Percentiles rank a stretch among this genome's conserved stretches.
Evolutionary conservation across 495 filamentous ascomycete genomes (phyloP).

Genomic region (Xylaria castorea): DNA sequence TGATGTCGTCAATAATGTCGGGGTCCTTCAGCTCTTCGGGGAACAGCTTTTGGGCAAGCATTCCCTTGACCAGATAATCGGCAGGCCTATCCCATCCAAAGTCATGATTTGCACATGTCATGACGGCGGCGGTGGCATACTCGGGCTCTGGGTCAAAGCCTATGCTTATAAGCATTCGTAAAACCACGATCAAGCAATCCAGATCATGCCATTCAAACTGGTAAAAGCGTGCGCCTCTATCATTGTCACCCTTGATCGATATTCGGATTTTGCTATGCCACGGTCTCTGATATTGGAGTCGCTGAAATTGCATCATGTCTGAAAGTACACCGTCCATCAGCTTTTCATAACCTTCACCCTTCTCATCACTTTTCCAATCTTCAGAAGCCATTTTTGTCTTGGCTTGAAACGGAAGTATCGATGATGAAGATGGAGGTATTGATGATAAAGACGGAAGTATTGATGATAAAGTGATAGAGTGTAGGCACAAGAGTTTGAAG

Average conservation of each 20-base stretch:
- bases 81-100: background rate
- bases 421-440: too few species aligned
- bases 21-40: background rate
- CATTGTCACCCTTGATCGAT: background rate
- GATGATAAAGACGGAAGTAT: too few species aligned
- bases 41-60: background rate
- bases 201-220: slow-evolving; percentile 8
- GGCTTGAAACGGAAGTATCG: too few species aligned
- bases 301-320: too few species aligned
- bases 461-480: too few species aligned
- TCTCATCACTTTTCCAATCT: background rate
- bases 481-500: too few species aligned
- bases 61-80: slow-evolving; percentile 3
- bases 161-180: background rate
- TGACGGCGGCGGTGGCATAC: background rate
- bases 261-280: slow-evolving; percentile 10
- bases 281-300: background rate
- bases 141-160: background rate
- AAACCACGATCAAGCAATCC: background rate
- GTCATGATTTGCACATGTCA: background rate
- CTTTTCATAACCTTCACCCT: background rate
- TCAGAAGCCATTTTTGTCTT: background rate
- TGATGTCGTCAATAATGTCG: background rate
- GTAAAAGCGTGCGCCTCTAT: background rate
- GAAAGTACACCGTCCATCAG: background rate